Evolutionary conservation across 257 asterid species (phyloP), one percentile per base, ranked within the genome.

Genomic region (Salvia hispanica): DNA sequence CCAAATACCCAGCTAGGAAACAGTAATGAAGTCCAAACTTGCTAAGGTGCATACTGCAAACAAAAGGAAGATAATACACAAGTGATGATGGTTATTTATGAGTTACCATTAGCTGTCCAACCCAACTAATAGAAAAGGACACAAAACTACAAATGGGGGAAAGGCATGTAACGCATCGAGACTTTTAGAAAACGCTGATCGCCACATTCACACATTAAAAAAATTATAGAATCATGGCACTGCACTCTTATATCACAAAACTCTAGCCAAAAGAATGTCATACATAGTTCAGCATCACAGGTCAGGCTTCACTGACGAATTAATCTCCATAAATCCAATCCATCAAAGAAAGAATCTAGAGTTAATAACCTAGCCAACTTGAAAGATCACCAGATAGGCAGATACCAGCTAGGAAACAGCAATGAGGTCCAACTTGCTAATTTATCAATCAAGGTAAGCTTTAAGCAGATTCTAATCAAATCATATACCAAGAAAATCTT

Each of bases 321-420:
- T 34, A 34, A 76, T 50, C 61, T 75, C 18, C 33, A 67, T 12
- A 58, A 46, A 48, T 46, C 45, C 25, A 6, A 36, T 63, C 46
- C 55, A 16, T 18, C 0, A 7, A 5, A 5, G 42, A 36, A 67
- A 42, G 8, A 9, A 7, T 16, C 52, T 16, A 28, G 45, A 73
- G 56, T 9, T 31, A 51, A 21, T 31, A 51, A 21, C 56, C 57
- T 39, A 11, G 40, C n/a, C 6, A 46, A 42, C 18, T 10, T 25
- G 46, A 9, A 65, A 58, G 9, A 40, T 72, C 45, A 51, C 52
- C 7, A 1, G 15, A 25, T 25, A 25, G 31, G 31, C 31, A 25
- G 31, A 16, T 47, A 55, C 53, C 39, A 56, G 21, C 58, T 0
- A 14, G 25, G 25, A 25, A n/a, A 44, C 25, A 16, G 57, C 33